Base-by-base conservation (phyloP, 768 basidiomycete species). In the Hemileccinum rubropunctum region DNA sequence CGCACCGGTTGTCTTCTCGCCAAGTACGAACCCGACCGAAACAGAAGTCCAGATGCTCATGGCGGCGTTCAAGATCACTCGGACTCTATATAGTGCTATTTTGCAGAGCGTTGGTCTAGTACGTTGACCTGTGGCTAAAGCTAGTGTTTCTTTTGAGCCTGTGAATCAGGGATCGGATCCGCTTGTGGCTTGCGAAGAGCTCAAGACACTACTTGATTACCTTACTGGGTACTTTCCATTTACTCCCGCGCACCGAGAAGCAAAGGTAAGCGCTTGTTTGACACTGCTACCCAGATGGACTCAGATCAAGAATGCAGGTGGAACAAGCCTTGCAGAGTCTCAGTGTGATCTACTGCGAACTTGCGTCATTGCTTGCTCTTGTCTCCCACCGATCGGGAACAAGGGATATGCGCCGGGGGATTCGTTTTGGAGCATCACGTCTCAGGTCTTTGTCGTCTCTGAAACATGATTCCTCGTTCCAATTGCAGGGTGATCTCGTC, bases 221-320 rank as follows among this genome's bases (percentile, higher is more conserved):
- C 86, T 95, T 78, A 67, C 81, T 6, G 75, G 84, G 3, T 92
- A 93, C 67, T 97, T 98, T 64, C 95, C 95, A 1, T 93, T 92
- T 66, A 66, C 61, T 36, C 66, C 71, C 65, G 73, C 52, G 69
- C 73, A 66, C 50, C 74, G 77, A 39, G 85, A 88, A 61, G 74
- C 78, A 54, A 85, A 85, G 76, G 88, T 50, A 30, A 48, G 47
- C 15, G 23, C 8, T 30, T 28, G 43, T 6, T 43, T 23, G 45
- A 33, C 35, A 23, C 5, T 39, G 35, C 5, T 36, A 37, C 20
- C 9, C 18, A 44, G 51, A 42, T 28, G 38, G 32, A 50, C 45
- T 55, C 33, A n/a, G n/a, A 56, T 35, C 43, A n/a, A 21, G 43
- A 43, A 41, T 35, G 28, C 56, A 90, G 89, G 60, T 78, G 44